These are phyloP conservation scores for Amesomyces nigricolor DNA, from an alignment of 2,329 filamentous ascomycete genomes.

Conservation along the genomic window DNA sequence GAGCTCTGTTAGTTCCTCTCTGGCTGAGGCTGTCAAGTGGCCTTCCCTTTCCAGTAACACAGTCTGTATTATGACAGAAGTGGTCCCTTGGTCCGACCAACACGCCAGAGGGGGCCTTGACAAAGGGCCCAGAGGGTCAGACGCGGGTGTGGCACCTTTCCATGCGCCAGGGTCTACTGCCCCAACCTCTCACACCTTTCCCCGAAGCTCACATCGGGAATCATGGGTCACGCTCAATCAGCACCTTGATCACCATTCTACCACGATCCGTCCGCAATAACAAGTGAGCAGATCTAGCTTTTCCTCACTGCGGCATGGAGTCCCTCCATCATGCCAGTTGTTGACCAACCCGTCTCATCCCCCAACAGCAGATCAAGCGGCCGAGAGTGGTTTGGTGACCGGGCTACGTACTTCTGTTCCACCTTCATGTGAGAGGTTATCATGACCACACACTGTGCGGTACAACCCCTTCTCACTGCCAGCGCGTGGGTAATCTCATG, in stretches of 20 bases:
- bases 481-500: not conserved
- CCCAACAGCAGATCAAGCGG: not conserved
- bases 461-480: slow-evolving; percentile 5
- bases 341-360: not conserved
- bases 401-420: not conserved
- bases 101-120: too few species aligned
- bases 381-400: slow-evolving; percentile 4
- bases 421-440: slow-evolving; percentile 10
- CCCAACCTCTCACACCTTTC: too few species aligned
- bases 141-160: too few species aligned
- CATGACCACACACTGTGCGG: slow-evolving; percentile 17
- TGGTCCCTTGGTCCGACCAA: too few species aligned
- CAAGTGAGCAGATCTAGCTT: not conserved
- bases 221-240: too few species aligned
- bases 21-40: not conserved
- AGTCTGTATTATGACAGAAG: too few species aligned
- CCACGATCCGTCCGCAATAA: not conserved
- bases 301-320: not conserved
- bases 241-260: too few species aligned
- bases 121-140: too few species aligned
- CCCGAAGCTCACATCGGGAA: too few species aligned
- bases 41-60: too few species aligned
- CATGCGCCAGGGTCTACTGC: too few species aligned
- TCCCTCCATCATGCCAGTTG: not conserved
- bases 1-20: not conserved